A percentile compares a stretch with the other conserved stretches of the same genome.
phyloP scores from a whole-genome alignment of 345 rosid genomes.

The Psidium friedrichsthalianum region DNA sequence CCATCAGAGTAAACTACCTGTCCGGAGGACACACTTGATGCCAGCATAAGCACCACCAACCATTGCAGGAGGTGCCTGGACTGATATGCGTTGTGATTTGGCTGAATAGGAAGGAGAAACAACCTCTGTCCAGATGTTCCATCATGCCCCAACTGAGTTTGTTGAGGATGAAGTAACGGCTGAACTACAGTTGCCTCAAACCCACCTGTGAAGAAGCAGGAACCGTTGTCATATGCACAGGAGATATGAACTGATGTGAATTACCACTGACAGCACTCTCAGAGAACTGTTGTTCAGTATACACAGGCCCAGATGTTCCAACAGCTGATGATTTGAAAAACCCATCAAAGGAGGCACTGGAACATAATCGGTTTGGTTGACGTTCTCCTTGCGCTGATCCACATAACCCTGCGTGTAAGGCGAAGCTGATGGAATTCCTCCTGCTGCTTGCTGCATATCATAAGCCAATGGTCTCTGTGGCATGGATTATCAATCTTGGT shows the following conservation, averaged over 20 bases:
- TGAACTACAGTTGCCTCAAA: constrained; percentile 31
- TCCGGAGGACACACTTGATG: constrained; percentile 26
- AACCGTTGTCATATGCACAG: constrained; percentile 31
- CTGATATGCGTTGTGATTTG: constrained; percentile 26
- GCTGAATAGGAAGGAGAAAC: constrained; percentile 44
- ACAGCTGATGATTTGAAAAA: constrained; percentile 23
- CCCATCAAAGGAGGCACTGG: constrained; percentile 32
- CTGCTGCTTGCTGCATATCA: constrained; percentile 24
- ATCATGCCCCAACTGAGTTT: constrained; percentile 28
- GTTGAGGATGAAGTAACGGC: constrained; percentile 33
- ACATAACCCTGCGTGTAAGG: constrained; percentile 19
- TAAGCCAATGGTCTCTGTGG: constrained; percentile 29
- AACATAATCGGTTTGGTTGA: constrained; percentile 18
- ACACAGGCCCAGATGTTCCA: constrained; percentile 18
- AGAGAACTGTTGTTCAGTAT: constrained; percentile 24
- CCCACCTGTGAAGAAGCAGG: constrained; percentile 30
- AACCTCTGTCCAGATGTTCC: constrained; percentile 24
- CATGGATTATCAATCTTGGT: constrained; percentile 22
- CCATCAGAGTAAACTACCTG: constrained; percentile 38
- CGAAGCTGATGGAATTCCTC: constrained; percentile 11
- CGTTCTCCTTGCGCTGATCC: constrained; percentile 31
- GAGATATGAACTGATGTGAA: constrained; percentile 34
- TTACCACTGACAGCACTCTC: constrained; percentile 13
- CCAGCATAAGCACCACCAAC: constrained; percentile 52
- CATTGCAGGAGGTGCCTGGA: constrained; percentile 16